Percentiles rank a stretch among this genome's conserved stretches.
Conservation (phyloP, 2,329 filamentous ascomycete species). For the Kalmusia sp. region DNA sequence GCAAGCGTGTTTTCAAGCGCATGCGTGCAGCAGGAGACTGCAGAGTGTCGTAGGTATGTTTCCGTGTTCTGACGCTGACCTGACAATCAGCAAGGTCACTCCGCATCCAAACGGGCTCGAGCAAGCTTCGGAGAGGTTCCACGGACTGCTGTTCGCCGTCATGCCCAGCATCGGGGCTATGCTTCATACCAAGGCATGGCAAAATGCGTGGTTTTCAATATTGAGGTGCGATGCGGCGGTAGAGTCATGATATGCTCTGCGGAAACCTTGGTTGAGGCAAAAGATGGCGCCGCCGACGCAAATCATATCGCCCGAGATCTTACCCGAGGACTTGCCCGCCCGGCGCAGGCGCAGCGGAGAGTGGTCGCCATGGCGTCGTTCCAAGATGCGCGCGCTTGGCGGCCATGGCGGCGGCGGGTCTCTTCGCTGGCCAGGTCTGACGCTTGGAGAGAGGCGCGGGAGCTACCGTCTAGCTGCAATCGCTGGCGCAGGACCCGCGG, state of each 20-base stretch:
- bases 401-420: conserved; percentile 4
- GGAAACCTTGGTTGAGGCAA: neutral
- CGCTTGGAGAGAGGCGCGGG: neutral
- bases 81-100: neutral
- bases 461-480: neutral
- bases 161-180: conserved; percentile 5
- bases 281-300: conserved; percentile 2
- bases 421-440: neutral
- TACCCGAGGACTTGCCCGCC: neutral
- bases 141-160: neutral
- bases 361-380: neutral
- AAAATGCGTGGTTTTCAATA: conserved; percentile 2
- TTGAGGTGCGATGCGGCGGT: neutral
- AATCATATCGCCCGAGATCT: neutral
- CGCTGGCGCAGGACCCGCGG: neutral
- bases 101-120: neutral
- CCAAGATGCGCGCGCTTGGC: conserved; percentile 4
- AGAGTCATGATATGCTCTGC: neutral
- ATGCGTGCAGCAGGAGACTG: neutral
- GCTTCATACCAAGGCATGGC: conserved; percentile 7
- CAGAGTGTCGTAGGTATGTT: neutral
- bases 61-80: neutral
- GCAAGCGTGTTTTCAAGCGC: neutral
- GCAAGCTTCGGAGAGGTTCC: neutral
- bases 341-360: neutral